These are phyloP conservation scores for Chaetomium cochliodes DNA, from an alignment of 495 filamentous ascomycete genomes.

Conservation along the genomic window DNA sequence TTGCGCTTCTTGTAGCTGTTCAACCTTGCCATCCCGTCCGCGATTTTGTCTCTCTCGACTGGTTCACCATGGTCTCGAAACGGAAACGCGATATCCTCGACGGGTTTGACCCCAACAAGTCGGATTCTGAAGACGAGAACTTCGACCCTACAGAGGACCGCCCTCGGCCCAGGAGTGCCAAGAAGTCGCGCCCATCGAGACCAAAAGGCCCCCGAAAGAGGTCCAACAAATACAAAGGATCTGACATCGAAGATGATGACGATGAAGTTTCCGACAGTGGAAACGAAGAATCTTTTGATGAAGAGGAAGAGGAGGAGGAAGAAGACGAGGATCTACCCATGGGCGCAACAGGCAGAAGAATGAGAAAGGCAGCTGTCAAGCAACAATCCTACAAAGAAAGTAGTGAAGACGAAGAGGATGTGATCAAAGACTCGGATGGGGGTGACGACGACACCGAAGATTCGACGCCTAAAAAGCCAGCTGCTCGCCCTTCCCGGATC, in stretches of 20 bases:
- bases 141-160: constrained; percentile 56
- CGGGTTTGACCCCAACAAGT: constrained; percentile 75
- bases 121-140: constrained; percentile 80
- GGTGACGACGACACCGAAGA: constrained; percentile 29
- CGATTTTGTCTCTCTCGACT: constrained; percentile 1
- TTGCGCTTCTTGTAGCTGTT: constrained; percentile 3
- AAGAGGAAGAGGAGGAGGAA: constrained; percentile 57
- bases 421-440: constrained; percentile 36
- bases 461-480: constrained; percentile 25
- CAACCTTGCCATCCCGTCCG: not conserved
- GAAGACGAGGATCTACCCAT: constrained; percentile 60
- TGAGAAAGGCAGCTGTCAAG: constrained; percentile 59
- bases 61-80: constrained; percentile 46
- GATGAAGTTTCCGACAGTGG: constrained; percentile 58
- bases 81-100: constrained; percentile 60
- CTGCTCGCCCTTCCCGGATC: constrained; percentile 32
- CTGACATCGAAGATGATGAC: constrained; percentile 68
- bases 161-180: constrained; percentile 40
- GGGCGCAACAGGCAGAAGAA: constrained; percentile 67
- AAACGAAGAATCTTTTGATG: constrained; percentile 58
- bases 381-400: constrained; percentile 50
- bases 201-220: constrained; percentile 49
- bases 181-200: constrained; percentile 40
- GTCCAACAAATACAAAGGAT: constrained; percentile 54
- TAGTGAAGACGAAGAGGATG: constrained; percentile 42